Evolutionary conservation across 306 rosid species (phyloP).

Genomic region (Begonia masoniana): DNA sequence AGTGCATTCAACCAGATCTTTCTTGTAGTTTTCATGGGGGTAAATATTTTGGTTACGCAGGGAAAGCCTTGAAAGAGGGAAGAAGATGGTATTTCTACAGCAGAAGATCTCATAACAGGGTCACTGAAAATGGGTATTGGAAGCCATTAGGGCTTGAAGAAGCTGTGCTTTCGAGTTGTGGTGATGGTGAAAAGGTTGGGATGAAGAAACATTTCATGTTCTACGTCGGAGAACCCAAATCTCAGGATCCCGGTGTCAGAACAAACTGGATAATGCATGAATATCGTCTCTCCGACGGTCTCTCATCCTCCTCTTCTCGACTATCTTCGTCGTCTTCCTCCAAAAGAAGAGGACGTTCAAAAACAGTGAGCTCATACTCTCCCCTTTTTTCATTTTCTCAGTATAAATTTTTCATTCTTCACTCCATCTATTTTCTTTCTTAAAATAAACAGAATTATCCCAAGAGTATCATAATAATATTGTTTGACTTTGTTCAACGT

Average conservation of each 20-base stretch:
- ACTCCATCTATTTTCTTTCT: too few species aligned
- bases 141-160: conserved; percentile 59
- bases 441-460: too few species aligned
- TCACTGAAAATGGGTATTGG: conserved; percentile 64
- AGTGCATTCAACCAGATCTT: too few species aligned
- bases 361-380: conserved; percentile 27
- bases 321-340: conserved; percentile 28
- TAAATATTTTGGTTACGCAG: conserved; percentile 15
- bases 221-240: conserved; percentile 35
- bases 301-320: conserved; percentile 13
- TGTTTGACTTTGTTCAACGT: too few species aligned
- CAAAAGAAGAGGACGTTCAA: conserved; percentile 37
- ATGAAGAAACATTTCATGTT: conserved; percentile 56
- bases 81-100: conserved; percentile 88
- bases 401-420: too few species aligned
- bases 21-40: too few species aligned
- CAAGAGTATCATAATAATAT: too few species aligned
- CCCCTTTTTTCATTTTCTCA: background rate
- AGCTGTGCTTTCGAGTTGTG: conserved; percentile 25
- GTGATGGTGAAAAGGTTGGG: conserved; percentile 46
- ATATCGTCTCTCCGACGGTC: conserved; percentile 44
- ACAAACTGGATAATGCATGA: conserved; percentile 94
- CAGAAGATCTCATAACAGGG: conserved; percentile 53
- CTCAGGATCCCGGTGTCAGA: conserved; percentile 27
- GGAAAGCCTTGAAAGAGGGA: conserved; percentile 80